phyloP scores from a whole-genome alignment of 2,329 filamentous ascomycete species.

The Phialemonium atrogriseum region DNA sequence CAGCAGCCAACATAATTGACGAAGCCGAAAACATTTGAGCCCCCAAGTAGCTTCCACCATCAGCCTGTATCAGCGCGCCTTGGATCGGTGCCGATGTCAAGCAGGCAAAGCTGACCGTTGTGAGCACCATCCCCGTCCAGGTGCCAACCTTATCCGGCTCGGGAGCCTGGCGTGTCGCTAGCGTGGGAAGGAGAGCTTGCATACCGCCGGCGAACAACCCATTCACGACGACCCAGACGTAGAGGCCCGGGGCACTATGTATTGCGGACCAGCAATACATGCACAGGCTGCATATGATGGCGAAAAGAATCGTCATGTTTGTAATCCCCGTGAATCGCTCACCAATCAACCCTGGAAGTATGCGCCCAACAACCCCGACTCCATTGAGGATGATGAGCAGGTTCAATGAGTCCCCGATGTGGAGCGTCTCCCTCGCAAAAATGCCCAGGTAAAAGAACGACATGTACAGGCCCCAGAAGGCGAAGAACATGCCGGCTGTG shows the following conservation, averaged over 20 bases:
- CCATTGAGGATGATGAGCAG: conserved; percentile 27
- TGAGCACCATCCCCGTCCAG: too few species aligned
- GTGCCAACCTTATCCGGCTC: too few species aligned
- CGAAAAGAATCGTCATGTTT: conserved; percentile 21
- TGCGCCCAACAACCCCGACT: conserved; percentile 22
- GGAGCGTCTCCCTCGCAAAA: conserved; percentile 18
- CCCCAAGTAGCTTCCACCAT: too few species aligned
- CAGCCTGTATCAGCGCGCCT: too few species aligned
- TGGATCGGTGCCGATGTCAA: too few species aligned
- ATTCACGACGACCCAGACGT: conserved; percentile 23
- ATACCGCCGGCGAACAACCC: too few species aligned
- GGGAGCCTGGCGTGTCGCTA: too few species aligned
- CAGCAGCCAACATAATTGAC: too few species aligned
- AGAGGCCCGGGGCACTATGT: conserved; percentile 16
- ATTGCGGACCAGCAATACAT: conserved; percentile 26
- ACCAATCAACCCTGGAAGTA: conserved; percentile 21
- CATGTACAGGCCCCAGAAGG: conserved; percentile 25
- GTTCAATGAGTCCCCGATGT: conserved; percentile 18
- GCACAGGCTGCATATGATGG: conserved; percentile 18
- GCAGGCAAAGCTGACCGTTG: too few species aligned
- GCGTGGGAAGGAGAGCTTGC: too few species aligned
- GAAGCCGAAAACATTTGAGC: too few species aligned
- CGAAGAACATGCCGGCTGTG: conserved; percentile 20
- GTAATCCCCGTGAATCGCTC: conserved; percentile 24
- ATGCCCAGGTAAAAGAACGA: conserved; percentile 15